A percentile compares a stretch with the other conserved stretches of the same genome.
phyloP scores from a whole-genome alignment of 495 filamentous ascomycete genomes.

The Penicillium roqueforti region DNA sequence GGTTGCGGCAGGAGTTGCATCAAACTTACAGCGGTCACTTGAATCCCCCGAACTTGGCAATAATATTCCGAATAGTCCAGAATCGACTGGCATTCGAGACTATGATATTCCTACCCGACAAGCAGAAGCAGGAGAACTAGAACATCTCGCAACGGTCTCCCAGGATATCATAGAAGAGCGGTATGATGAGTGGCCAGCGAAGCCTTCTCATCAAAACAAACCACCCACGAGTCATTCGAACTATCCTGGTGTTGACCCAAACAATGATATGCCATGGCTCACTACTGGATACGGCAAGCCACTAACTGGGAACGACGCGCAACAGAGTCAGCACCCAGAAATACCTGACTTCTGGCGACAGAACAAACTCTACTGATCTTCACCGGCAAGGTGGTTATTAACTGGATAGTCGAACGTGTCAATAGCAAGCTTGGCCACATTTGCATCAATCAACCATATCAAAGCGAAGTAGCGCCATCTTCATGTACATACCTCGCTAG shows the following conservation, averaged over 20 bases:
- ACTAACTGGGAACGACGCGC: too few species aligned
- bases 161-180: background rate
- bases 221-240: background rate
- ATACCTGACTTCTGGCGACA: slow-evolving; percentile 29
- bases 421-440: background rate
- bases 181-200: background rate
- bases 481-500: background rate
- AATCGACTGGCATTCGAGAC: background rate
- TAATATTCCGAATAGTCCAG: background rate
- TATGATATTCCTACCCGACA: background rate
- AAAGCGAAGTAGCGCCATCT: background rate
- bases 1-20: background rate
- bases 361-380: slow-evolving; percentile 28
- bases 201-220: background rate
- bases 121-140: background rate
- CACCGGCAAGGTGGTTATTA: background rate
- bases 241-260: background rate
- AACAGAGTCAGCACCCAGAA: background rate
- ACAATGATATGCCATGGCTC: background rate
- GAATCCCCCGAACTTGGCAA: background rate
- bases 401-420: background rate
- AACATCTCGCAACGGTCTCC: background rate
- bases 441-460: background rate
- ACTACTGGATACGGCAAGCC: background rate
- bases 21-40: background rate